These are phyloP conservation scores for Clonostachys byssicola DNA, from an alignment of 2,329 filamentous ascomycete species.

Conservation along the genomic window DNA sequence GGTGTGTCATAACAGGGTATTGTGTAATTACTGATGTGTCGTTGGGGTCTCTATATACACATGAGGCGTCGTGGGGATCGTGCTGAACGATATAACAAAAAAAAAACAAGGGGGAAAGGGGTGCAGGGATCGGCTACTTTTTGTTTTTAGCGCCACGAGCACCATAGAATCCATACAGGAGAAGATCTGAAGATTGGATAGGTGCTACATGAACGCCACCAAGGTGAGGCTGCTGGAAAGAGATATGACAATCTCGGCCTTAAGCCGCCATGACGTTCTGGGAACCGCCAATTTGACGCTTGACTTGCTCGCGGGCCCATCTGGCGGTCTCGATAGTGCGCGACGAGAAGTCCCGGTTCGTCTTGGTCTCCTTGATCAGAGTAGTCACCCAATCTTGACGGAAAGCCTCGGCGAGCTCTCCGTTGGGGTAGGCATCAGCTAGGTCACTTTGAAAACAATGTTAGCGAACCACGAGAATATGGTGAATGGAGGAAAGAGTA, in stretches of 20 bases:
- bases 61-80: constrained; percentile 29
- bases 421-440: constrained; percentile 87
- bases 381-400: constrained; percentile 84
- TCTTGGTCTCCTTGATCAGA: constrained; percentile 88
- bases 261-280: constrained; percentile 38
- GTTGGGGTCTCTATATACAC: constrained; percentile 29
- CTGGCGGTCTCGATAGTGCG: constrained; percentile 92
- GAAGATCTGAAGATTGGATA: not conserved
- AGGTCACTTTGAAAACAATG: constrained; percentile 62
- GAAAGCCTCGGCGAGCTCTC: constrained; percentile 81
- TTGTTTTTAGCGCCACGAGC: not conserved
- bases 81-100: not conserved
- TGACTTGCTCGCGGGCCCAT: constrained; percentile 97
- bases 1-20: constrained; percentile 27
- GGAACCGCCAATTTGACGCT: constrained; percentile 69
- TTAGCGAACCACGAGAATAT: constrained; percentile 21
- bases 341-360: constrained; percentile 78
- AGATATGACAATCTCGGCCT: not conserved
- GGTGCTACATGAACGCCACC: not conserved
- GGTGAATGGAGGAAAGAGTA: constrained; percentile 1
- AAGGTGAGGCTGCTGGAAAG: not conserved
- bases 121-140: constrained; percentile 1
- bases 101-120: constrained; percentile 4
- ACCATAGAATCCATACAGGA: not conserved
- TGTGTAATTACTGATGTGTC: constrained; percentile 29